A percentile compares a stretch with the other conserved stretches of the same genome.
Conservation (phyloP, 2,329 filamentous ascomycete genomes). For the Tolypocladium cylindrosporum region DNA sequence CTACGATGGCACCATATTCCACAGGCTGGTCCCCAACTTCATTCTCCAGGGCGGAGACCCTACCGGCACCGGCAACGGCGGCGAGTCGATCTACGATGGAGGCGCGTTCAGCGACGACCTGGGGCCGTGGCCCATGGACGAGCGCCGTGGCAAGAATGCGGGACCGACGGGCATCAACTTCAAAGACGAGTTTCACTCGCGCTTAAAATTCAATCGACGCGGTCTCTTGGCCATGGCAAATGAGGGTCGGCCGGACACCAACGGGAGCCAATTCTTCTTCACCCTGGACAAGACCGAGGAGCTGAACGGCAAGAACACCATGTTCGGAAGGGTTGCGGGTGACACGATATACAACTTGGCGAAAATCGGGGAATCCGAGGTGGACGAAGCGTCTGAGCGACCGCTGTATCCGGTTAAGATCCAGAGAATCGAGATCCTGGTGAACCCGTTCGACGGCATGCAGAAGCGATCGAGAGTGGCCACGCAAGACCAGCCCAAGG, state of each 20-base stretch:
- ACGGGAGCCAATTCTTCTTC: slow-evolving; percentile 96
- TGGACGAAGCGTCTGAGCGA: slow-evolving; percentile 68
- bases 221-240: slow-evolving; percentile 96
- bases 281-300: slow-evolving; percentile 80
- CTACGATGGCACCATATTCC: slow-evolving; percentile 89
- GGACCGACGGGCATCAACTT: slow-evolving; percentile 51
- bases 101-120: slow-evolving; percentile 63
- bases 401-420: slow-evolving; percentile 82
- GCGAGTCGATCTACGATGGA: slow-evolving; percentile 85
- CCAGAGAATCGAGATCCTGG: slow-evolving; percentile 60
- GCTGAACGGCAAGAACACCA: slow-evolving; percentile 78
- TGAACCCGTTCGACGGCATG: slow-evolving; percentile 79
- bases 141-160: slow-evolving; percentile 51
- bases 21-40: slow-evolving; percentile 84
- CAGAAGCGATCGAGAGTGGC: slow-evolving; percentile 54
- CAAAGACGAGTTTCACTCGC: slow-evolving; percentile 82
- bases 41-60: slow-evolving; percentile 93
- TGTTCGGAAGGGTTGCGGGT: slow-evolving; percentile 86
- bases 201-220: slow-evolving; percentile 84
- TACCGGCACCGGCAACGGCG: slow-evolving; percentile 83
- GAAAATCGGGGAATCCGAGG: slow-evolving; percentile 83
- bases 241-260: slow-evolving; percentile 64
- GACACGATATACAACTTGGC: slow-evolving; percentile 94
- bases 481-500: slow-evolving; percentile 30
- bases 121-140: slow-evolving; percentile 62